Evolutionary conservation across 2,329 filamentous ascomycete genomes (phyloP).

Genomic region (Corynespora cassiicola): DNA sequence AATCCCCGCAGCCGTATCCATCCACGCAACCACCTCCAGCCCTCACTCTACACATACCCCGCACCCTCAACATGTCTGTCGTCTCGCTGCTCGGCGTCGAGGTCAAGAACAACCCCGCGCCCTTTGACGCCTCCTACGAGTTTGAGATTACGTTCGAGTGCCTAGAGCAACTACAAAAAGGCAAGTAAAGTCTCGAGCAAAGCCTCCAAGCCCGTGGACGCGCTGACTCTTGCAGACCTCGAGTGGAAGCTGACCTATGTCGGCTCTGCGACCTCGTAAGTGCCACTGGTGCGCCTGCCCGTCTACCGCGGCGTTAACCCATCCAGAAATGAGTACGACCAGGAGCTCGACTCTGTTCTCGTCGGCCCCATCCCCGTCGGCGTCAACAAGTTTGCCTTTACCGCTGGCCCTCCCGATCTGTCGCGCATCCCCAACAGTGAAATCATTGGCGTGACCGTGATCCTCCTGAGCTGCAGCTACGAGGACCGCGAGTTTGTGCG

Average conservation of each 20-base stretch:
- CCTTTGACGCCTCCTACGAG: conserved; percentile 90
- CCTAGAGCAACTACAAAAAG: conserved; percentile 91
- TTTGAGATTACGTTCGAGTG: conserved; percentile 99
- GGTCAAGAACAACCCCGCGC: conserved; percentile 95
- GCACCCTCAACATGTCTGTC: conserved; percentile 77
- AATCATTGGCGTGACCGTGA: conserved; percentile 95
- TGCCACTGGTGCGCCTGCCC: conserved; percentile 27
- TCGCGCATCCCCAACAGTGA: conserved; percentile 91
- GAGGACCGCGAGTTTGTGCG: conserved; percentile 96
- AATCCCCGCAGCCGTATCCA: too few species aligned
- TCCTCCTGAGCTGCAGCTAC: conserved; percentile 95
- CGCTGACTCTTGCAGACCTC: conserved; percentile 68
- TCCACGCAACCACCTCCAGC: too few species aligned
- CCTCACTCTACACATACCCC: too few species aligned
- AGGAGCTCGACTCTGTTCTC: conserved; percentile 95
- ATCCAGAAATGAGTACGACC: conserved; percentile 88
- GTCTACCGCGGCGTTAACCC: conserved; percentile 11
- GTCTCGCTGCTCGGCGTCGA: conserved; percentile 95
- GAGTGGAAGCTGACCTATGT: conserved; percentile 99
- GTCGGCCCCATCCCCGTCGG: conserved; percentile 97
- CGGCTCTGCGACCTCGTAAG: conserved; percentile 95
- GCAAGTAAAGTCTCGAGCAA: conserved; percentile 56
- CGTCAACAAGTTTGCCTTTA: conserved; percentile 98
- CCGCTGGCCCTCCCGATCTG: conserved; percentile 90
- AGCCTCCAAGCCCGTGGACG: too few species aligned